phyloP scores from a whole-genome alignment of 2,329 filamentous ascomycete species.

The Xylaria sp. region DNA sequence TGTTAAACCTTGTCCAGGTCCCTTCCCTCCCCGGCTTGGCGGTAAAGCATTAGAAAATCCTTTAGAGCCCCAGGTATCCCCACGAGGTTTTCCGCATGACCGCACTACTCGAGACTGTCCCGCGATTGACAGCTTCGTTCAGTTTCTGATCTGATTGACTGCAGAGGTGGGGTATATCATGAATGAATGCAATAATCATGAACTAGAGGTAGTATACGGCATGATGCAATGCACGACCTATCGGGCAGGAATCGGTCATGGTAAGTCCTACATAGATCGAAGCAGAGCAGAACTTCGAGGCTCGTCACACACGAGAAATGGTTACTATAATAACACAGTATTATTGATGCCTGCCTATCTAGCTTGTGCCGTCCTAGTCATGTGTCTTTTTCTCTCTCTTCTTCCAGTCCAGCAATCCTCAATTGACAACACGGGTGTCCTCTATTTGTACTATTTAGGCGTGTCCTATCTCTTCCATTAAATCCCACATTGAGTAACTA shows the following conservation, averaged over 20 bases:
- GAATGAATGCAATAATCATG: neutral
- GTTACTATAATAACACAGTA: constrained; percentile 5
- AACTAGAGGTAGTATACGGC: neutral
- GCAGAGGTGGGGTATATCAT: neutral
- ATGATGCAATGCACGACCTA: neutral
- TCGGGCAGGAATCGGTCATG: too few species aligned
- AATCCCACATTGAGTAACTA: neutral
- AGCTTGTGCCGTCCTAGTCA: neutral
- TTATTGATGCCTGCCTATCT: constrained; percentile 10
- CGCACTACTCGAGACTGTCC: too few species aligned
- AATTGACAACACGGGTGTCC: neutral
- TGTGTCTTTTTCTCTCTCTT: neutral
- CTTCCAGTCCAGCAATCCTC: neutral
- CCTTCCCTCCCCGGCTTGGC: neutral
- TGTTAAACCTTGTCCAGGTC: too few species aligned
- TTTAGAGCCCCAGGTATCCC: neutral
- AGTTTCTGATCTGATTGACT: neutral
- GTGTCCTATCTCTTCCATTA: neutral
- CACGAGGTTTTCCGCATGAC: too few species aligned
- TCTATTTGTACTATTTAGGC: neutral
- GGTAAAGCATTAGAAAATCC: neutral
- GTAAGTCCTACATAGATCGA: neutral
- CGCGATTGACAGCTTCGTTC: neutral
- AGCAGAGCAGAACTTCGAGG: neutral
- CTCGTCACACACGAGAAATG: constrained; percentile 10